Conservation (phyloP, 148 eudicot species). For the Salicornia ramosissima region DNA sequence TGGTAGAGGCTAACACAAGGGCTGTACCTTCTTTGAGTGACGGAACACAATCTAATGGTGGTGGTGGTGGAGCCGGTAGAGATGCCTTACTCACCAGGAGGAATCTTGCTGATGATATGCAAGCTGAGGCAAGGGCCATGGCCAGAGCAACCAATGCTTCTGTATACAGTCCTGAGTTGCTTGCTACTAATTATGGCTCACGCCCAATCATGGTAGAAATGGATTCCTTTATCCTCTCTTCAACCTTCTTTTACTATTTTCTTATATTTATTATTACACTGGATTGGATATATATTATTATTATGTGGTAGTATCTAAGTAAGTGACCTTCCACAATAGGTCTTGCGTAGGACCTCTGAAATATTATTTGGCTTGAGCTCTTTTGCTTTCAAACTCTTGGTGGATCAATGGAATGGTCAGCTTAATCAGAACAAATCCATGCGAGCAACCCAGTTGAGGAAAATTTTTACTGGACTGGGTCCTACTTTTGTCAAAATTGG, state of each 20-base stretch:
- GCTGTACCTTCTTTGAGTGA: conserved; percentile 7
- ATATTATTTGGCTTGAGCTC: conserved; percentile 69
- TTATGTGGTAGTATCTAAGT: conserved; percentile 20
- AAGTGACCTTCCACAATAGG: conserved; percentile 35
- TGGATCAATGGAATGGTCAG: conserved; percentile 62
- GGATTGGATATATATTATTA: neutral
- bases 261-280: conserved; percentile 1
- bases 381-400: conserved; percentile 68
- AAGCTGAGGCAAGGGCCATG: conserved; percentile 92
- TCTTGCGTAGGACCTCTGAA: conserved; percentile 60
- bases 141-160: conserved; percentile 70
- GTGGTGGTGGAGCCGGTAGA: conserved; percentile 11
- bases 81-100: conserved; percentile 23
- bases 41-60: conserved; percentile 7
- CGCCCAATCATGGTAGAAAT: conserved; percentile 68
- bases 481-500: conserved; percentile 98
- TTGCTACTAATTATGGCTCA: conserved; percentile 56
- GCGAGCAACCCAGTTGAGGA: conserved; percentile 66
- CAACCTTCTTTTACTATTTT: neutral
- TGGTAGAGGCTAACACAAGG: conserved; percentile 29
- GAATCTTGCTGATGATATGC: conserved; percentile 79
- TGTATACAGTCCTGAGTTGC: conserved; percentile 65
- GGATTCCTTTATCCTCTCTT: conserved; percentile 5
- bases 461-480: conserved; percentile 67
- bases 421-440: conserved; percentile 52